Base-by-base conservation (phyloP, 2,329 filamentous ascomycete species). In the Gnomoniopsis sp. region DNA sequence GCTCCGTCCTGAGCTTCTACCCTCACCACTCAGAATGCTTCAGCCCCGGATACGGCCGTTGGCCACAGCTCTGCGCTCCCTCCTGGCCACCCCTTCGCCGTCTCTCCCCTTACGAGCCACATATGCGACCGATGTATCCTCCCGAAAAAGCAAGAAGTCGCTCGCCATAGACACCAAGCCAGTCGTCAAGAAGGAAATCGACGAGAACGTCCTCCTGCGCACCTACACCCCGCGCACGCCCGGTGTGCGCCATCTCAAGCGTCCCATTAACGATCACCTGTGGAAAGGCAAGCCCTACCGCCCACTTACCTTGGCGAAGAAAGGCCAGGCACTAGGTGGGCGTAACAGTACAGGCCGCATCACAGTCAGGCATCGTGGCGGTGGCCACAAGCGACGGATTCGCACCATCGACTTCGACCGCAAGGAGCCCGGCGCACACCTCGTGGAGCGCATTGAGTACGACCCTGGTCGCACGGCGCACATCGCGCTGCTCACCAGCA, bases 151-250 rank as follows among this genome's bases (percentile, higher is more conserved):
- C 49, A 60, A 59, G 36, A 59, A 58, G 36, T 51, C n/a, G 53
- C 65, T n/a, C 56, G 61, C 21, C 8, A 4, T 4, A 44, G 19
- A 44, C 17, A 44, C 8, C 43, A 30, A 26, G 47, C 53, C 44
- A 34, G 49, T 19, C 50, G 34, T 30, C 33, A 17, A 19, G 14
- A 62, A 66, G 22, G 60, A 61, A 58, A 66, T 71, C 21, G 70
- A 71, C 46, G 68, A 77, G 44, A 71, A 77, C 17, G 74, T 77
- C 17, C 75, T 81, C 48, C 72, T 98, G 73, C 87, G 91, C 67
- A 95, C 90, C 55, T 99, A 97, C 75, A 98, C 90, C 73, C 95
- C 95, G 38, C 87, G 91, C 67, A 97, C 95, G 1, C 93, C 93
- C 14, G 95, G 95, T 82, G 75, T 96, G 60, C 88, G 95, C 69